Evolutionary conservation across 1,284 basidiomycete species (phyloP), one percentile per base, ranked within the genome.

Genomic region (Anthracocystis panici-leucophaei): DNA sequence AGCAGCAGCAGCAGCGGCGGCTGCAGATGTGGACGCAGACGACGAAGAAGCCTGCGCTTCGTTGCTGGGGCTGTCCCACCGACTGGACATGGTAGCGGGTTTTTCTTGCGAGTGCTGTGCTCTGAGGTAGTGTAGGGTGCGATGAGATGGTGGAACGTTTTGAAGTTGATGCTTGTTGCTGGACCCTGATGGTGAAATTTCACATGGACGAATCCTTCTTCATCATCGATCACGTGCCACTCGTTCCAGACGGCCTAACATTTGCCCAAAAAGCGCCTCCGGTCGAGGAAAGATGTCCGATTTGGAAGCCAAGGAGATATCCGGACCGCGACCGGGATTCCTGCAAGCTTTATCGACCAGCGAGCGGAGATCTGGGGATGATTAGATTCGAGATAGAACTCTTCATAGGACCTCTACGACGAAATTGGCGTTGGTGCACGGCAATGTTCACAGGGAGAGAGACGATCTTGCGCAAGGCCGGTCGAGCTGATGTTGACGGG

Each of bases 101-200:
- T 12, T 93, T 93, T 79, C 95, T 93, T 89, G 94, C 94, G 63
- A 27, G n/a, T 12, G 44, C 21, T 93, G 93, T 40, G 94, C 93
- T 20, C 27, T 3, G 45, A 41, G 10, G 35, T n/a, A 14, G 48
- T 25, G 57, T n/a, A 51, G 27, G 29, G 14, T n/a, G 29, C 11
- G 21, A 21, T 10, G 12, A 11, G 29, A 27, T 38, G 49, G 35
- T 38, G 35, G 35, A 5, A 27, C 16, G 33, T 29, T 3, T 45
- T 9, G 20, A 11, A 42, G 38, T 18, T 8, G 42, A 49, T 41
- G 57, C 27, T 48, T 40, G 49, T 23, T 38, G 35, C 12, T 38
- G 35, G 35, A 38, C 35, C 35, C 35, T 38, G 35, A 38, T 38
- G 35, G 35, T 38, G 35, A 38, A 38, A 38, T 38, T 38, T 38